Conservation (phyloP, 2,329 filamentous ascomycete genomes). For the Cryphonectria radicalis region DNA sequence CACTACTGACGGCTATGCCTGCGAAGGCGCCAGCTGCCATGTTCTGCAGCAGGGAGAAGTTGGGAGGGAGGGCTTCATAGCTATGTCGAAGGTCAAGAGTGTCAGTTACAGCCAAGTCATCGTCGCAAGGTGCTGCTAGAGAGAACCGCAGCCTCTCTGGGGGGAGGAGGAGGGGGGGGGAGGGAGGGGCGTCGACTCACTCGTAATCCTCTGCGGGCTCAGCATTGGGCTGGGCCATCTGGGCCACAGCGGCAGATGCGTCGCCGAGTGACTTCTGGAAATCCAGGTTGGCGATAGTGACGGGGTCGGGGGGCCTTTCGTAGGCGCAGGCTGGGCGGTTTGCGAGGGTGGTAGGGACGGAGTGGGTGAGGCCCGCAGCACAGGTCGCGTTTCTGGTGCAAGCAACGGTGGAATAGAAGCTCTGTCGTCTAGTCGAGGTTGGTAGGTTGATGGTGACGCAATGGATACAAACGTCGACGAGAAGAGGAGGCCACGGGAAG, state of each 20-base stretch:
- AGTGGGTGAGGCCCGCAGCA: background rate
- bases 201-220: conserved; percentile 69
- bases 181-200: conserved; percentile 48
- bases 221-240: conserved; percentile 70
- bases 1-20: conserved; percentile 81
- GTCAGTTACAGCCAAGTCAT: conserved; percentile 1
- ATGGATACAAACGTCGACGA: conserved; percentile 2
- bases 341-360: background rate
- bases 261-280: conserved; percentile 65
- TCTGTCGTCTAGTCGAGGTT: background rate
- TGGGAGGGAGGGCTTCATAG: conserved; percentile 93
- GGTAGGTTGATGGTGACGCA: conserved; percentile 14
- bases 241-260: conserved; percentile 69
- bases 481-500: background rate
- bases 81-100: conserved; percentile 42
- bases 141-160: background rate
- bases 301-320: conserved; percentile 27
- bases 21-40: conserved; percentile 97
- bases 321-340: conserved; percentile 24
- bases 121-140: background rate
- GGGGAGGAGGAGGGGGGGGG: too few relatives aligned
- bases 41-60: conserved; percentile 92
- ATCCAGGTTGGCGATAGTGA: conserved; percentile 61
- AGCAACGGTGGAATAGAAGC: background rate
- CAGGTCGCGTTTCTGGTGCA: background rate